Base-by-base conservation (phyloP, 2,329 filamentous ascomycete genomes). In the Paradendryphiella salina region DNA sequence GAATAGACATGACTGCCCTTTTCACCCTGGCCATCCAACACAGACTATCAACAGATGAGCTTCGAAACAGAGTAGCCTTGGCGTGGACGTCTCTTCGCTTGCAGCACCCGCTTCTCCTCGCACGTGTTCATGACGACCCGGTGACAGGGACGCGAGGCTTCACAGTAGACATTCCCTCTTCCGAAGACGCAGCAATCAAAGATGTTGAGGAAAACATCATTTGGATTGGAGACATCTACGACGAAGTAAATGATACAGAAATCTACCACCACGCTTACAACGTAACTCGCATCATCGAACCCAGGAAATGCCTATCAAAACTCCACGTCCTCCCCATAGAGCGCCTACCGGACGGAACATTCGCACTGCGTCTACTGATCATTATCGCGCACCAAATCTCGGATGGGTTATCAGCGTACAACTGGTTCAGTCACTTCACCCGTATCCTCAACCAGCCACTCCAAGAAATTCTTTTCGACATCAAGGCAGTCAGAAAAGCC, bases 351-450 rank as follows among this genome's bases (percentile, higher is more conserved):
- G 55, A 67, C 14, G 70, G 69, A 3, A 71, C 61, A 0, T 61
- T 39, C 13, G 57, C 59, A 3, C 50, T 78, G 0, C 63, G 65
- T 3, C 64, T 78, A 26, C 56, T 77, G 5, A 58, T 75, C 8
- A 57, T 78, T 11, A 69, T 74, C n/a, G 75, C 69, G 1, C 77
- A 79, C 47, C 66, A 77, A 39, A 77, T 77, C 31, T 72, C 72
- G n/a, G 77, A 79, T 40, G 77, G 76, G 0, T 50, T 79, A 28
- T 69, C 69, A 0, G 69, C 71, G 14, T 73, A 73, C 46, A 71
- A 68, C 15, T 79, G 76, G 76, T 71, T 76, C 50, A 63, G 65
- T 10, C 72, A 77, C 43, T 75, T 79, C 29, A 52, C 61, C 2
- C 54, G 52, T n/a, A 60, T 69, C 5, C 38, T 69, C 2, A 69